Evolutionary conservation across 805 yeast species (phyloP).

Genomic region (Kodamaea neixiangensis): DNA sequence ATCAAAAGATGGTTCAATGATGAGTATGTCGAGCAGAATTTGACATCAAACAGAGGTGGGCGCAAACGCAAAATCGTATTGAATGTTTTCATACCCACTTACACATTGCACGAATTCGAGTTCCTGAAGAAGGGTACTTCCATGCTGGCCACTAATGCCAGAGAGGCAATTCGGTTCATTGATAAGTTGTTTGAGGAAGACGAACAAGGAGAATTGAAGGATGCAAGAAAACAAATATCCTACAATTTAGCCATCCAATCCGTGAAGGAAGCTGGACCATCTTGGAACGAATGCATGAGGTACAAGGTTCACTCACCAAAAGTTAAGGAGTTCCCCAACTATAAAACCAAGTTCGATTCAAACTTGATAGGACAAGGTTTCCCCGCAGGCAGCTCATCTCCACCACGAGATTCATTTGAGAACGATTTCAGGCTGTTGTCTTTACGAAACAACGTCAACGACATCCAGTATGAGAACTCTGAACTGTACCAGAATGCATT

Average conservation of each 20-base stretch:
- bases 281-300: conserved; percentile 50
- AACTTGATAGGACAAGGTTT: conserved; percentile 19
- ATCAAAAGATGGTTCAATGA: conserved; percentile 61
- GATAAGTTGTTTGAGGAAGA: conserved; percentile 44
- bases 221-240: conserved; percentile 7
- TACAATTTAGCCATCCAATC: conserved; percentile 37
- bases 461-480: conserved; percentile 29
- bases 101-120: conserved; percentile 33
- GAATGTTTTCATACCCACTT: conserved; percentile 52
- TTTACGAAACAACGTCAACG: conserved; percentile 18
- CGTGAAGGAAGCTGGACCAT: conserved; percentile 48
- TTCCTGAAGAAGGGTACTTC: conserved; percentile 45
- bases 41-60: conserved; percentile 14
- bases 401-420: conserved; percentile 4
- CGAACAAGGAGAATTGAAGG: conserved; percentile 4
- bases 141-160: conserved; percentile 61
- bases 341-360: conserved; percentile 37
- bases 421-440: conserved; percentile 2
- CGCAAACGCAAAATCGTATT: conserved; percentile 24
- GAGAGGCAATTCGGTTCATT: conserved; percentile 63
- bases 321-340: conserved; percentile 52
- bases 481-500: conserved; percentile 17
- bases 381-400: conserved; percentile 1
- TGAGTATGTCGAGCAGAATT: conserved; percentile 31
- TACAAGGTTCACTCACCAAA: conserved; percentile 49